Conservation (phyloP, 176 grass and related monocot species). For the Musa troglodytarum region DNA sequence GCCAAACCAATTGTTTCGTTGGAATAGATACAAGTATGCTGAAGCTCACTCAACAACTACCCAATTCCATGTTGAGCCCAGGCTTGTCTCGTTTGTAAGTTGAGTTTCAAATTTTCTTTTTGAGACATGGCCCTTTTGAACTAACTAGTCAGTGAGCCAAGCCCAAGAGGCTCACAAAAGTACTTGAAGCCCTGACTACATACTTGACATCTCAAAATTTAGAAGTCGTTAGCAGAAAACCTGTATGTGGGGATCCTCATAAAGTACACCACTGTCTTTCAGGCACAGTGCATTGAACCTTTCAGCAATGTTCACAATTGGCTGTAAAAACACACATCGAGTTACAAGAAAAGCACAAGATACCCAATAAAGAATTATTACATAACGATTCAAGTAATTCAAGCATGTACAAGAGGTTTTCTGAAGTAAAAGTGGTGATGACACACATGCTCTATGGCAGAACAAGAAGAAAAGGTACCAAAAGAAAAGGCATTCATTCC, state of each 20-base stretch:
- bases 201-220: not conserved
- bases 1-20: not conserved
- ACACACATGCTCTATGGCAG: not conserved
- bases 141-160: not conserved
- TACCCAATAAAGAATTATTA: slow-evolving; percentile 13
- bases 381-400: not conserved
- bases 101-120: not conserved
- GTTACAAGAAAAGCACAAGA: slow-evolving; percentile 20
- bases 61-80: not conserved
- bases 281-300: slow-evolving; percentile 79
- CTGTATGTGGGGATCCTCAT: slow-evolving; percentile 93
- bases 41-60: not conserved
- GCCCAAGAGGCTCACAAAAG: not conserved
- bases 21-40: not conserved
- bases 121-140: not conserved
- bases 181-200: not conserved
- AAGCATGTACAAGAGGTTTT: not conserved
- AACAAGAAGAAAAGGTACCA: not conserved
- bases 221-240: slow-evolving; percentile 28
- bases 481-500: not conserved
- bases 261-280: slow-evolving; percentile 95
- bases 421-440: not conserved
- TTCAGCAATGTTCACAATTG: slow-evolving; percentile 61
- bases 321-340: slow-evolving; percentile 44
- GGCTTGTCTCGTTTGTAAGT: not conserved